phyloP scores from a whole-genome alignment of 2,329 filamentous ascomycete species.

The Fusarium bulbicola region DNA sequence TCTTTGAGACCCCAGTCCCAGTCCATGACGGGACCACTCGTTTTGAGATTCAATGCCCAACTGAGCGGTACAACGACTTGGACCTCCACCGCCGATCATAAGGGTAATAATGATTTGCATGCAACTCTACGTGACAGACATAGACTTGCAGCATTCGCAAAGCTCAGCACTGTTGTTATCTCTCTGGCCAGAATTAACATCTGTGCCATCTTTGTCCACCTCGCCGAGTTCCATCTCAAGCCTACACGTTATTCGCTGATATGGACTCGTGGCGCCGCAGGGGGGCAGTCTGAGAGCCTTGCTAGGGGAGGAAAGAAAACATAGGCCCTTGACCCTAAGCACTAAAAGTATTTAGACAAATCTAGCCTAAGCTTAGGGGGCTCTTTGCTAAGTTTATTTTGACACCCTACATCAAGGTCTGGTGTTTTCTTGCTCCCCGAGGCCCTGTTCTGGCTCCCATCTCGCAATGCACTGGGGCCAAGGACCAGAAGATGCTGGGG shows the following conservation, averaged over 20 bases:
- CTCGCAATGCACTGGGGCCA: conserved; percentile 22
- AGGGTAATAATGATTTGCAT: conserved; percentile 28
- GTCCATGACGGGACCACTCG: conserved; percentile 24
- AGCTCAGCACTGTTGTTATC: background rate
- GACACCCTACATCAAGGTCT: too few relatives aligned
- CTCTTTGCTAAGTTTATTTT: too few relatives aligned
- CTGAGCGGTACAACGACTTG: conserved; percentile 12
- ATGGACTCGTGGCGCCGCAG: conserved; percentile 23
- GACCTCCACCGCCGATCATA: conserved; percentile 21
- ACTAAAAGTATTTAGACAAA: too few relatives aligned
- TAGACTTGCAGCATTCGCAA: conserved; percentile 18
- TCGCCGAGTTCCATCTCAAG: conserved; percentile 9
- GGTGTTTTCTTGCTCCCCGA: background rate
- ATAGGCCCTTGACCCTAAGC: too few relatives aligned
- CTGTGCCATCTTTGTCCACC: conserved; percentile 7
- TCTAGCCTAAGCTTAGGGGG: too few relatives aligned
- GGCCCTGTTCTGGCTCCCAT: conserved; percentile 33
- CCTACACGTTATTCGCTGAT: conserved; percentile 26
- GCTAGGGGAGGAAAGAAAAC: too few relatives aligned
- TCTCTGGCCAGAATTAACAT: background rate
- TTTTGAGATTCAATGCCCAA: conserved; percentile 35
- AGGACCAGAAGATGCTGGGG: conserved; percentile 26
- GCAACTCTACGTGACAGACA: conserved; percentile 16
- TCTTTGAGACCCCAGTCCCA: conserved; percentile 21
- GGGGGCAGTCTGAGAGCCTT: conserved; percentile 23